These are phyloP conservation scores for Trichoderma sp. DNA, from an alignment of 2,329 filamentous ascomycete genomes.

Conservation along the genomic window DNA sequence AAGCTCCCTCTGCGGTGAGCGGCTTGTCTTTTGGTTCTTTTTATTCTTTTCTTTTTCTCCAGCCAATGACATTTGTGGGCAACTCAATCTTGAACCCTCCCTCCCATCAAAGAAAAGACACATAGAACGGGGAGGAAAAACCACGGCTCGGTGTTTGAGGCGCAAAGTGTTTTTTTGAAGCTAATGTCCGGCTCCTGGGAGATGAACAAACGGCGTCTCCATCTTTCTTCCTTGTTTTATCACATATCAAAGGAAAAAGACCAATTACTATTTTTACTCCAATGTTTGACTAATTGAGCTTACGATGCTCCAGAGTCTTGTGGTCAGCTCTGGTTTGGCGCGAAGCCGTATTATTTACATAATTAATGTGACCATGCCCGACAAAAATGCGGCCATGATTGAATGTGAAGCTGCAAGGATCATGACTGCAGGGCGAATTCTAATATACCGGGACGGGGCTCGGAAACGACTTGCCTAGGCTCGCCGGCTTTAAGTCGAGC, in stretches of 20 bases:
- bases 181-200: background rate
- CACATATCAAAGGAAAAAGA: background rate
- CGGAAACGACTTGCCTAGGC: background rate
- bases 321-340: slow-evolving; percentile 4
- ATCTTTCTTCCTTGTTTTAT: background rate
- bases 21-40: slow-evolving; percentile 9
- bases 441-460: background rate
- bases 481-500: background rate
- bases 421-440: background rate
- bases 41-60: slow-evolving; percentile 19
- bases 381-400: background rate
- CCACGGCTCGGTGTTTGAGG: slow-evolving; percentile 26
- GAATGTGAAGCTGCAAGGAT: background rate
- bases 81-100: background rate
- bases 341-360: slow-evolving; percentile 13
- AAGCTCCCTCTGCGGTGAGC: slow-evolving; percentile 68
- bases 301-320: background rate
- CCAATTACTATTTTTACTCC: background rate
- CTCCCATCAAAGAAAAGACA: background rate
- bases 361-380: slow-evolving; percentile 18
- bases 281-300: slow-evolving; percentile 12
- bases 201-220: slow-evolving; percentile 1
- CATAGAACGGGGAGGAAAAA: slow-evolving; percentile 14
- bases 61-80: background rate
- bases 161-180: slow-evolving; percentile 21